A percentile compares a stretch with the other conserved stretches of the same genome.
These are phyloP conservation scores for Lycium barbarum DNA, from an alignment of 257 asterid genomes.

Conservation along the genomic window DNA sequence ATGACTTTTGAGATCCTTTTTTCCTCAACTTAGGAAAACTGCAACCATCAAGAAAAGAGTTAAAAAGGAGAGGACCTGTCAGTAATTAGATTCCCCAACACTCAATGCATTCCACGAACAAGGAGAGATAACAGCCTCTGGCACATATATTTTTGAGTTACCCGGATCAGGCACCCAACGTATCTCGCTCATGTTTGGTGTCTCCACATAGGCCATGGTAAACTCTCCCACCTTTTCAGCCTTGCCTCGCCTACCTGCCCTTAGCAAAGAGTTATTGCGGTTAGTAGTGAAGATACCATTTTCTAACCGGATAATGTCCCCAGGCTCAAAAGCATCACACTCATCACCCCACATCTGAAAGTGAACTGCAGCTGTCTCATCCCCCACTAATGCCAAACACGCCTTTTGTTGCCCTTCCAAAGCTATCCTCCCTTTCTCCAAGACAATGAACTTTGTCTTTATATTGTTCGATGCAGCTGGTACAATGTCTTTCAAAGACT, in stretches of 20 bases:
- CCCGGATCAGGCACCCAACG: conserved; percentile 58
- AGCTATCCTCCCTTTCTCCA: conserved; percentile 62
- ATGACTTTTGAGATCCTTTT: neutral
- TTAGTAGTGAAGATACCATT: conserved; percentile 73
- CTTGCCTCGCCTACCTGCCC: conserved; percentile 79
- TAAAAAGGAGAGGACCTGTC: neutral
- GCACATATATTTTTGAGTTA: conserved; percentile 52
- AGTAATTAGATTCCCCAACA: neutral
- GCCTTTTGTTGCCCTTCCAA: conserved; percentile 52
- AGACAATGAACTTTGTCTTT: conserved; percentile 55
- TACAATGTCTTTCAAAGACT: conserved; percentile 47
- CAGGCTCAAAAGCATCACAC: conserved; percentile 66
- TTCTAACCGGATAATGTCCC: conserved; percentile 55
- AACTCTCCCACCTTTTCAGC: conserved; percentile 69
- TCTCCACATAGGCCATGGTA: conserved; percentile 66
- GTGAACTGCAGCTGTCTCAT: conserved; percentile 84
- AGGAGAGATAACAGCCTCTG: conserved; percentile 53
- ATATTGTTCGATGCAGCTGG: conserved; percentile 73
- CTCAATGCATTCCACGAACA: conserved; percentile 46
- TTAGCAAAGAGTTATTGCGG: conserved; percentile 49
- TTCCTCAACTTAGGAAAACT: neutral
- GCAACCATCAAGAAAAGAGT: neutral
- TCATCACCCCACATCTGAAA: conserved; percentile 78
- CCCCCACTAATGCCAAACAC: conserved; percentile 70
- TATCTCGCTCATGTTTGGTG: conserved; percentile 74